These are phyloP conservation scores for Colletotrichum filicis DNA, from an alignment of 2,329 filamentous ascomycete species.

Conservation along the genomic window DNA sequence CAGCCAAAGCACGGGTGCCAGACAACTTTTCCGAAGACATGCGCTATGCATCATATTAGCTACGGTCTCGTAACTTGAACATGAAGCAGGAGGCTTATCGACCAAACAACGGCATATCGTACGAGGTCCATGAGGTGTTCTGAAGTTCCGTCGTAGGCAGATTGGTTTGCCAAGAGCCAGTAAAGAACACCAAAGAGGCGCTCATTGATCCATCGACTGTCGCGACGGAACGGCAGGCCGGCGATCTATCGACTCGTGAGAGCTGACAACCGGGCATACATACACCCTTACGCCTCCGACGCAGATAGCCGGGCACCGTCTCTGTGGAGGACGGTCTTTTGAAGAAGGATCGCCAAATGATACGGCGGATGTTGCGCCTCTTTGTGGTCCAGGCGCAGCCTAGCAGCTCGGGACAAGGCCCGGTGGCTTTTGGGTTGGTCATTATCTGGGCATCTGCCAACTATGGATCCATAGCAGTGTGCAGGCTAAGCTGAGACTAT, in stretches of 20 bases:
- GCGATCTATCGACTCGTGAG: neutral
- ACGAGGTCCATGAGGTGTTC: neutral
- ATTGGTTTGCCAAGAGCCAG: neutral
- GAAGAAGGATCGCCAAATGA: slow-evolving; percentile 6
- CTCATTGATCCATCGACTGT: neutral
- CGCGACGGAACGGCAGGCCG: neutral
- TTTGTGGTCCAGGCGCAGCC: slow-evolving; percentile 11
- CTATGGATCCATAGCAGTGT: slow-evolving; percentile 1
- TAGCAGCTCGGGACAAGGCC: slow-evolving; percentile 6
- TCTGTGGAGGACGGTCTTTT: neutral
- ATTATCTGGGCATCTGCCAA: neutral
- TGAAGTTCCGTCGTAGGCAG: neutral
- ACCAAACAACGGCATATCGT: neutral
- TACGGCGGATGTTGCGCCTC: neutral
- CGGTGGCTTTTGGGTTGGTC: neutral
- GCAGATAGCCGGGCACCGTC: slow-evolving; percentile 22
- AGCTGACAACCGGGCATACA: slow-evolving; percentile 13
- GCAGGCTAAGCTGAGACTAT: neutral
- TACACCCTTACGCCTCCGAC: neutral
- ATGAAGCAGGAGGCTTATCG: slow-evolving; percentile 3
- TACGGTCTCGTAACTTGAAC: neutral
- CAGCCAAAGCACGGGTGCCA: neutral
- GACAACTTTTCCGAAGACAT: neutral
- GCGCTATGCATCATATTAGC: neutral
- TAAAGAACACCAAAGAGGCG: slow-evolving; percentile 4